Conservation (phyloP, 2,329 filamentous ascomycete species). For the Diplodia corticola region DNA sequence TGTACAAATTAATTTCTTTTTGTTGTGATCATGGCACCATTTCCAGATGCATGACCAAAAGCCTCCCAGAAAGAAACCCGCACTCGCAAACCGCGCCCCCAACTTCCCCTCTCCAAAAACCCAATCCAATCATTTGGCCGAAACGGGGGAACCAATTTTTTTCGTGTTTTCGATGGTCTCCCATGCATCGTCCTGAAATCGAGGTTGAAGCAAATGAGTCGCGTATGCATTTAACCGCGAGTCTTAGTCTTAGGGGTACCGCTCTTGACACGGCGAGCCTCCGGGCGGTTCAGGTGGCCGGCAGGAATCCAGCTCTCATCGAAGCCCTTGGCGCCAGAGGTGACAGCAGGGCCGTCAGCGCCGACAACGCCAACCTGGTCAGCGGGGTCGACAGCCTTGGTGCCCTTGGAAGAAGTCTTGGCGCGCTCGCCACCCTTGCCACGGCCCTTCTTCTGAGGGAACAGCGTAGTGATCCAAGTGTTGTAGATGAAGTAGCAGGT, state of each 20-base stretch:
- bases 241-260: conserved; percentile 43
- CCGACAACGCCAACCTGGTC: conserved; percentile 64
- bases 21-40: neutral
- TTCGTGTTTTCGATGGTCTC: neutral
- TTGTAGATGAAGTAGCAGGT: conserved; percentile 96
- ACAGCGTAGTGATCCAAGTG: conserved; percentile 94
- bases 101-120: neutral
- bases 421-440: conserved; percentile 66
- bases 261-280: conserved; percentile 62
- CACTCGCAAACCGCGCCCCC: neutral
- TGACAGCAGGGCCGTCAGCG: conserved; percentile 68
- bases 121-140: conserved; percentile 2
- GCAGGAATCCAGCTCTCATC: conserved; percentile 94
- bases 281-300: conserved; percentile 83
- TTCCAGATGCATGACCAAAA: conserved; percentile 1
- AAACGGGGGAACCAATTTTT: neutral
- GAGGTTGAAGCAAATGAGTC: neutral
- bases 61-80: neutral
- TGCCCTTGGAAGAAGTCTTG: conserved; percentile 60
- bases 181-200: neutral
- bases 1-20: conserved; percentile 5
- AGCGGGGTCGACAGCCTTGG: conserved; percentile 60
- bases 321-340: conserved; percentile 71
- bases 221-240: neutral
- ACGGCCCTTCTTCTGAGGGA: conserved; percentile 73